Conservation (phyloP, 2,329 filamentous ascomycete species). For the Rutstroemia sp. region DNA sequence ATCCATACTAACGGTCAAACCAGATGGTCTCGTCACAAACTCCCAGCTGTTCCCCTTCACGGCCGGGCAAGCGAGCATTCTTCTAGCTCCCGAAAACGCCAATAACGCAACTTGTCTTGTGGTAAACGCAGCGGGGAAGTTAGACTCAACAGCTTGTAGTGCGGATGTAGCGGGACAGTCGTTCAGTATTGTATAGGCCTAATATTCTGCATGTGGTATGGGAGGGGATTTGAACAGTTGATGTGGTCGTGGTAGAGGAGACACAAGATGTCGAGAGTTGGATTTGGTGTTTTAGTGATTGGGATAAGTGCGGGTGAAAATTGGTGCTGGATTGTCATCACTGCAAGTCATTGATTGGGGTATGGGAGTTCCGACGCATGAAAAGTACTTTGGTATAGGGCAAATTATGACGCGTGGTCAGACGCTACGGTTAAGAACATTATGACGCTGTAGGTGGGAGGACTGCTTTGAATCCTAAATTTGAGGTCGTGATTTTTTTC, state of each 20-base stretch:
- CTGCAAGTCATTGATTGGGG: too few species aligned
- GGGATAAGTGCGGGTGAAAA: background rate
- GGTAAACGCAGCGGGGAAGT: slow-evolving; percentile 18
- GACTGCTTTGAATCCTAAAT: too few species aligned
- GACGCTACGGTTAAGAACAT: too few species aligned
- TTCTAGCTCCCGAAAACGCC: slow-evolving; percentile 39
- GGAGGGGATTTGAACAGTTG: background rate
- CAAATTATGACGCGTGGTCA: too few species aligned
- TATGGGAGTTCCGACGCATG: too few species aligned
- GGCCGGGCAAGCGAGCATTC: slow-evolving; percentile 32
- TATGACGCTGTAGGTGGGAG: too few species aligned
- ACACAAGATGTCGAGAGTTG: too few species aligned
- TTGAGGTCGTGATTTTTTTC: too few species aligned
- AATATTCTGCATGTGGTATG: background rate
- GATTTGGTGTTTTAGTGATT: background rate
- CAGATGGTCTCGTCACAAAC: slow-evolving; percentile 30
- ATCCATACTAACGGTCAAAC: background rate
- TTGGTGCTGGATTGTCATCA: background rate
- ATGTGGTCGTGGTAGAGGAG: background rate
- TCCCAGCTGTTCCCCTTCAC: slow-evolving; percentile 43
- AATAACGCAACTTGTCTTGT: slow-evolving; percentile 38
- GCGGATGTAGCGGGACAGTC: slow-evolving; percentile 12
- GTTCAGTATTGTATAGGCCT: slow-evolving; percentile 14
- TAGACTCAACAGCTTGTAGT: slow-evolving; percentile 19
- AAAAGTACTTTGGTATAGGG: too few species aligned